A percentile compares a stretch with the other conserved stretches of the same genome.
These are phyloP conservation scores for Cenchrus fungigraminus DNA, from an alignment of 176 grass and related monocot genomes.

Conservation along the genomic window DNA sequence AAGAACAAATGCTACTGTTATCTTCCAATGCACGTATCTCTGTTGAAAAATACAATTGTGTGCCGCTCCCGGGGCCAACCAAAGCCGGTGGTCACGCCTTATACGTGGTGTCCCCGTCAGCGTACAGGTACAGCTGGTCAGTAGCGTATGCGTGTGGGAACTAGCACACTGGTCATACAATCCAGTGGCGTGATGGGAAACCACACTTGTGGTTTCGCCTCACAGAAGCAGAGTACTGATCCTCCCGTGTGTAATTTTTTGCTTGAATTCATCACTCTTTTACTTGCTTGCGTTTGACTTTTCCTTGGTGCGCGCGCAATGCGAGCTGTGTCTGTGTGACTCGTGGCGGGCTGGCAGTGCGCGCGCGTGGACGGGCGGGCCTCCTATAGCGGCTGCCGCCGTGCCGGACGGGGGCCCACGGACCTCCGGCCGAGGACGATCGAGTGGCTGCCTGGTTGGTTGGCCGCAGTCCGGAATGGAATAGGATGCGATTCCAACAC, in stretches of 20 bases:
- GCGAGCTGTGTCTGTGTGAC: background rate
- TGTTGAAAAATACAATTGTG: background rate
- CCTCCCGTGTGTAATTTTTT: background rate
- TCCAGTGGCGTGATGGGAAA: background rate
- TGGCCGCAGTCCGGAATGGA: background rate
- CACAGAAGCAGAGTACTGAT: background rate
- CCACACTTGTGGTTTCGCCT: background rate
- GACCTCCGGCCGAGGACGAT: background rate
- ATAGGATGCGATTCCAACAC: slow-evolving; percentile 19
- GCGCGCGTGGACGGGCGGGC: background rate
- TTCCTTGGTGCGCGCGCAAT: background rate
- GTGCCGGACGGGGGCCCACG: background rate
- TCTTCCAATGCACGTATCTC: background rate
- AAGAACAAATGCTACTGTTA: background rate
- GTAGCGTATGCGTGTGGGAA: background rate
- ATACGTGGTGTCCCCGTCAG: background rate
- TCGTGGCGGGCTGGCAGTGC: background rate
- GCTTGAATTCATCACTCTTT: background rate
- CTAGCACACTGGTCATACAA: background rate
- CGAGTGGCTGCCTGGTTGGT: background rate
- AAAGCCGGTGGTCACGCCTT: background rate
- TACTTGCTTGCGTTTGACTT: background rate
- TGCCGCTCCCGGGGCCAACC: background rate
- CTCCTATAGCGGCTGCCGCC: slow-evolving; percentile 1
- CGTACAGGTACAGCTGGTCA: background rate